phyloP scores from a whole-genome alignment of 73 alveolate genomes.

The Paramecium tetraurelia region DNA sequence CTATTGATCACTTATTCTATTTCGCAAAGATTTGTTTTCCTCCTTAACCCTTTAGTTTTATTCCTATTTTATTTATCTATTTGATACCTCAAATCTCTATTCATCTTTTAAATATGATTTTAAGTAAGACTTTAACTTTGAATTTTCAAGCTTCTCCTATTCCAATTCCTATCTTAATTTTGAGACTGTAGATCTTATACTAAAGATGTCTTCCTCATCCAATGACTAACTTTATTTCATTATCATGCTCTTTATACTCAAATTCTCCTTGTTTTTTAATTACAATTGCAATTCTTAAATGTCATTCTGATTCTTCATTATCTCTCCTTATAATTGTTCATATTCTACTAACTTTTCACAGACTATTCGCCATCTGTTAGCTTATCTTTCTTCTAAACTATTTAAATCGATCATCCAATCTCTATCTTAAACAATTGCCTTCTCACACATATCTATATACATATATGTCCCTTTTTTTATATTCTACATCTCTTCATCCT shows the following conservation, averaged over 20 bases:
- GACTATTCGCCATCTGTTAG: not conserved
- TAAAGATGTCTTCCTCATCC: not conserved
- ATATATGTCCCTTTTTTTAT: too few relatives aligned
- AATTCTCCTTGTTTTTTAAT: not conserved
- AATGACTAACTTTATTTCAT: not conserved
- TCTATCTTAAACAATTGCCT: not conserved
- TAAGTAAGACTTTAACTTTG: not conserved
- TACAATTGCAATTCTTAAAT: not conserved
- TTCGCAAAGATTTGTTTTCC: not conserved
- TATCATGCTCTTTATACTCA: not conserved
- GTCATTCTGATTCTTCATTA: not conserved
- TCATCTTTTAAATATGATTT: not conserved
- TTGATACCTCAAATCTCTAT: not conserved
- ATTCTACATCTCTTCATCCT: not conserved
- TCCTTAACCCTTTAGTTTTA: not conserved
- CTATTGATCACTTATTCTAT: not conserved
- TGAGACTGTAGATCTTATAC: not conserved
- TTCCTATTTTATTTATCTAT: not conserved
- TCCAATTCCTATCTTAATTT: conserved; percentile 17
- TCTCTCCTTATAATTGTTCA: not conserved
- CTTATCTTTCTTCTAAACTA: not conserved
- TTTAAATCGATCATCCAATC: conserved; percentile 20
- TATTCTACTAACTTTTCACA: not conserved
- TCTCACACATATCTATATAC: not conserved
- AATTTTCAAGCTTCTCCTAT: not conserved